Evolutionary conservation across 2,329 filamentous ascomycete genomes (phyloP).

Genomic region (Pseudocercospora macadamiae): DNA sequence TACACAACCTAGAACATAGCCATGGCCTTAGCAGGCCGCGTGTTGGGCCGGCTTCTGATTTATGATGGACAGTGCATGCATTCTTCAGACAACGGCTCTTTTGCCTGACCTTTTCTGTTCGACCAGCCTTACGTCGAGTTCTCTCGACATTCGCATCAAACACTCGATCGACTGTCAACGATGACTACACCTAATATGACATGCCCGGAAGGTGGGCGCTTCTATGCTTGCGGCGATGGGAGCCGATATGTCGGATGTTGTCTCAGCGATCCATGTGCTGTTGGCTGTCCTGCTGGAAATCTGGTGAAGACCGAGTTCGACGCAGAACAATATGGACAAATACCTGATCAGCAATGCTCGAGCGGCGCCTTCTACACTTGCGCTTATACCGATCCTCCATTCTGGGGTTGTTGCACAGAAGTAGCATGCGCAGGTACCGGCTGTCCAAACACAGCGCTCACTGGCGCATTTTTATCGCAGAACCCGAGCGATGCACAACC

Average conservation of each 20-base stretch:
- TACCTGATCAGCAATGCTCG: slow-evolving; percentile 20
- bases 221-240: slow-evolving; percentile 23
- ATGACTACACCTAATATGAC: slow-evolving; percentile 18
- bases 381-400: slow-evolving; percentile 15
- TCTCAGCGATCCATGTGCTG: slow-evolving; percentile 17
- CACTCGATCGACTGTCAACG: not conserved
- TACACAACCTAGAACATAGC: slow-evolving; percentile 2
- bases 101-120: not conserved
- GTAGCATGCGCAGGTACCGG: slow-evolving; percentile 11
- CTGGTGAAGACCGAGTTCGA: slow-evolving; percentile 19
- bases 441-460: slow-evolving; percentile 9
- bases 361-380: slow-evolving; percentile 21
- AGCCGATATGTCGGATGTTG: slow-evolving; percentile 22
- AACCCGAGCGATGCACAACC: slow-evolving; percentile 12
- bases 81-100: not conserved
- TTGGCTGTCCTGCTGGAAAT: slow-evolving; percentile 19
- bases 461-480: slow-evolving; percentile 17
- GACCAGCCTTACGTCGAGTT: not conserved
- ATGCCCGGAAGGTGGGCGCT: slow-evolving; percentile 16
- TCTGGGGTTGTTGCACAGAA: slow-evolving; percentile 21
- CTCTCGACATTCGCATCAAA: not conserved
- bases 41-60: slow-evolving; percentile 3
- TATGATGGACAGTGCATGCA: slow-evolving; percentile 4
- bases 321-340: slow-evolving; percentile 16
- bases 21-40: not conserved